phyloP scores from a whole-genome alignment of 805 yeast species.

The Ogataea paradorogensis region DNA sequence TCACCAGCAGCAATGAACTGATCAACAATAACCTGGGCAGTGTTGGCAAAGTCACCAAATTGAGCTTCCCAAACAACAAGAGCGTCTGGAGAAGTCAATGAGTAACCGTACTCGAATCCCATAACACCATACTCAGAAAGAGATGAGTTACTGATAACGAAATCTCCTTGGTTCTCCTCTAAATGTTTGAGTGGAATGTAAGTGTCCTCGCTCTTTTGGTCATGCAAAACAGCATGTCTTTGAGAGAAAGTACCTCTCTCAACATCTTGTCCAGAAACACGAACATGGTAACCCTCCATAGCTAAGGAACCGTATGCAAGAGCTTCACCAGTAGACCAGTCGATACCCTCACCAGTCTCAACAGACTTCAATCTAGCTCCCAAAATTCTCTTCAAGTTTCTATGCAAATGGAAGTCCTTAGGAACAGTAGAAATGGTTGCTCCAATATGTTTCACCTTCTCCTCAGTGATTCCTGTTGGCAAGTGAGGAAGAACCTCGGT shows the following conservation, averaged over 20 bases:
- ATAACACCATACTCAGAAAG: slow-evolving; percentile 98
- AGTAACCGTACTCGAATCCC: slow-evolving; percentile 99
- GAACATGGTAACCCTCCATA: slow-evolving; percentile 91
- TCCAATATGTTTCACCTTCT: slow-evolving; percentile 75
- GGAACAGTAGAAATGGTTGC: slow-evolving; percentile 79
- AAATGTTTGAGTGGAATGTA: slow-evolving; percentile 84
- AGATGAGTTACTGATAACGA: slow-evolving; percentile 89
- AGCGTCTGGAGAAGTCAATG: slow-evolving; percentile 95
- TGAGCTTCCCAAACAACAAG: slow-evolving; percentile 99
- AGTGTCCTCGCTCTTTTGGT: slow-evolving; percentile 80
- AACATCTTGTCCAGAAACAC: slow-evolving; percentile 99
- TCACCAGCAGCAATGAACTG: slow-evolving; percentile 97
- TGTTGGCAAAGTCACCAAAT: slow-evolving; percentile 99
- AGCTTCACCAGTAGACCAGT: slow-evolving; percentile 99
- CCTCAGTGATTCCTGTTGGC: slow-evolving; percentile 86
- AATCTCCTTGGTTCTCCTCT: slow-evolving; percentile 77
- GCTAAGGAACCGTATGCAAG: slow-evolving; percentile 92
- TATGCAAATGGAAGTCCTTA: slow-evolving; percentile 82
- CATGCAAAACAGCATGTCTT: slow-evolving; percentile 98
- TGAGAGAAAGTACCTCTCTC: slow-evolving; percentile 99
- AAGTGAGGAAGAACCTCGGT: slow-evolving; percentile 93
- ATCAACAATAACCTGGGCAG: slow-evolving; percentile 96
- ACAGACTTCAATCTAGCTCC: slow-evolving; percentile 77
- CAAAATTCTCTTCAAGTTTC: slow-evolving; percentile 93
- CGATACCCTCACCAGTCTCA: slow-evolving; percentile 89